Percentiles rank a stretch among this genome's conserved stretches.
Conservation (phyloP, 2,329 filamentous ascomycete genomes). For the Pseudogymnoascus sp. region DNA sequence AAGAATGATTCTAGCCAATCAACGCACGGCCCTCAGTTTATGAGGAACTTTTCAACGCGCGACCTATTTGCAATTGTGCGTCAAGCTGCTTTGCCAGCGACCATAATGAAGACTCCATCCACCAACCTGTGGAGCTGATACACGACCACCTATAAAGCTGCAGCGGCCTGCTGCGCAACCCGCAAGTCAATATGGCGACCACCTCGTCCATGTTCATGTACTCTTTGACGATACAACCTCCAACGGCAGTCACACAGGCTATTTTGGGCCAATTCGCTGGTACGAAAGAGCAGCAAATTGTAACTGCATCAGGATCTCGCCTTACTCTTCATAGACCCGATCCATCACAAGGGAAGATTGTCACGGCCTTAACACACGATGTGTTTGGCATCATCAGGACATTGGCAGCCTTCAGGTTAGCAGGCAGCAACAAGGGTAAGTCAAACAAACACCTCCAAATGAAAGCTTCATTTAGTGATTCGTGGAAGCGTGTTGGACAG, state of each 20-base stretch:
- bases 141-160: constrained; percentile 14
- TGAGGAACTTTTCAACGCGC: constrained; percentile 8
- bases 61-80: constrained; percentile 2
- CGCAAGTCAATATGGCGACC: constrained; percentile 66
- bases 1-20: constrained; percentile 3
- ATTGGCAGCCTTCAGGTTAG: constrained; percentile 80
- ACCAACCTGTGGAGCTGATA: constrained; percentile 7
- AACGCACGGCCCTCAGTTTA: constrained; percentile 5
- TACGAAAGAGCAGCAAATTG: constrained; percentile 95
- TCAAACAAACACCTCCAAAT: constrained; percentile 33
- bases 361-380: constrained; percentile 81
- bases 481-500: constrained; percentile 51
- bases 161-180: constrained; percentile 22
- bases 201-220: constrained; percentile 99
- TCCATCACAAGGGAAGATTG: constrained; percentile 74
- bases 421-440: constrained; percentile 94
- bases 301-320: constrained; percentile 84
- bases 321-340: constrained; percentile 83
- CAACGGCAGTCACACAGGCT: constrained; percentile 81
- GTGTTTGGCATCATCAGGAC: constrained; percentile 92
- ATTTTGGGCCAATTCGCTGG: constrained; percentile 92
- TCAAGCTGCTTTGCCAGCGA: constrained; percentile 7
- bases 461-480: constrained; percentile 62
- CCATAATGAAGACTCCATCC: constrained; percentile 5
- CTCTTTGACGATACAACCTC: constrained; percentile 88